phyloP scores from a whole-genome alignment of 345 rosid genomes.

The Gossypium bickii region DNA sequence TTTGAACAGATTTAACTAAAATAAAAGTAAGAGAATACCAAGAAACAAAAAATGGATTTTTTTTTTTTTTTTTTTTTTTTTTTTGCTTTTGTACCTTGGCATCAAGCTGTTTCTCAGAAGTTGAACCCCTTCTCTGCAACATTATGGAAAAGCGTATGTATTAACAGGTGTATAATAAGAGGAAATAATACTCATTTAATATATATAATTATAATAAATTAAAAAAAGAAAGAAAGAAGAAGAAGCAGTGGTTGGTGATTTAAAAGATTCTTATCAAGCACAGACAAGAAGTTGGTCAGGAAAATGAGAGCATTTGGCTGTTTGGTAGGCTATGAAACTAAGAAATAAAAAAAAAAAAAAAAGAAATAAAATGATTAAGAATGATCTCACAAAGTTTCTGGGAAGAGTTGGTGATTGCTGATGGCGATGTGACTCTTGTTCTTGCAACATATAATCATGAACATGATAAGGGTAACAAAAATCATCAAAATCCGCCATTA shows the following conservation, averaged over 20 bases:
- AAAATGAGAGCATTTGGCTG: slow-evolving; percentile 16
- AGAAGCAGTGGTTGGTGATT: slow-evolving; percentile 13
- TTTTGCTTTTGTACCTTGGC: slow-evolving; percentile 62
- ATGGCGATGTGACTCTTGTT: slow-evolving; percentile 22
- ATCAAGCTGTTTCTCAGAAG: slow-evolving; percentile 81
- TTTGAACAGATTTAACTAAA: not conserved
- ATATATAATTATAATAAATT: not conserved
- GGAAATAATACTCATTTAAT: not conserved
- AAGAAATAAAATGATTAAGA: slow-evolving; percentile 7
- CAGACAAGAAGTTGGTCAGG: slow-evolving; percentile 14
- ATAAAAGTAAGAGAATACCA: not conserved
- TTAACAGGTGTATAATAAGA: not conserved
- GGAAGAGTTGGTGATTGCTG: slow-evolving; percentile 21
- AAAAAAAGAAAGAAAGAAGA: not conserved
- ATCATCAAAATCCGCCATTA: slow-evolving; percentile 26
- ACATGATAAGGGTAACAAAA: slow-evolving; percentile 26
- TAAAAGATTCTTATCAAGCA: not conserved
- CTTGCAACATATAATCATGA: slow-evolving; percentile 19
- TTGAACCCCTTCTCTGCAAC: slow-evolving; percentile 75
- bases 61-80: not conserved
- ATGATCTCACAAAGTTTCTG: slow-evolving; percentile 23
- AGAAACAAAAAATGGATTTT: not conserved
- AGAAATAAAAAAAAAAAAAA: not conserved
- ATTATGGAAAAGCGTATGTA: slow-evolving; percentile 15
- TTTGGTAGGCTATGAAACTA: slow-evolving; percentile 16